Evolutionary conservation across 2,329 filamentous ascomycete species (phyloP), one percentile per base, ranked within the genome.

Genomic region (Phialemoniopsis sp.): DNA sequence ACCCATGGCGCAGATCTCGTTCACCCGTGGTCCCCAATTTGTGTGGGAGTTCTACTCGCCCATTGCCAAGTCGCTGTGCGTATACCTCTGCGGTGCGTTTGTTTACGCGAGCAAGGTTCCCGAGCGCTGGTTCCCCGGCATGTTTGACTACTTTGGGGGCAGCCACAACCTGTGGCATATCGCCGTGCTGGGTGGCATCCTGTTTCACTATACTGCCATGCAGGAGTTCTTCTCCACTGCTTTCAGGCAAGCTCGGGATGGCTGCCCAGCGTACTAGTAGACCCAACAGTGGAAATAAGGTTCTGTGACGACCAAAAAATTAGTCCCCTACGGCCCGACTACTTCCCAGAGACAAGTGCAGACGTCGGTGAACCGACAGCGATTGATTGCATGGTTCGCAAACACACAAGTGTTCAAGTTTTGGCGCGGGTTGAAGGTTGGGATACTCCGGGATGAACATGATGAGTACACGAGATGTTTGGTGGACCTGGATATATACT

Each of bases 101-200:
- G 76, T 98, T 36, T 98, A 98, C 58, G 90, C 90, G 9, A 89
- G 84, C 60, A 91, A 95, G 63, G 76, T 95, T 1, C 93, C 93
- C 3, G 93, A 98, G 69, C 76, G 90, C 45, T 98, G 89, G 86
- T 85, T 76, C 51, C 93, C 93, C 0, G 93, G 93, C 36, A 80
- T 85, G 58, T 98, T 98, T 53, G 93, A 98, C 63, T 97, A 97
- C 59, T 76, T 94, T 31, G 93, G 93, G 30, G 90, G 89, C 34
- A 94, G 88, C 60, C 93, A 98, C 66, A 98, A 98, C 62, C 81
- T 98, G 42, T 98, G 93, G 93, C 93, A 98, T 63, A 66, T 95
- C 28, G 93, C 93, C 8, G 93, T 98, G 10, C 70, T 98, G 19
- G 89, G 90, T 13, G 93, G 93, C 10, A 98, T 98, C 42, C 64